Conservation (phyloP, 768 basidiomycete species). For the Mycena alexandri region DNA sequence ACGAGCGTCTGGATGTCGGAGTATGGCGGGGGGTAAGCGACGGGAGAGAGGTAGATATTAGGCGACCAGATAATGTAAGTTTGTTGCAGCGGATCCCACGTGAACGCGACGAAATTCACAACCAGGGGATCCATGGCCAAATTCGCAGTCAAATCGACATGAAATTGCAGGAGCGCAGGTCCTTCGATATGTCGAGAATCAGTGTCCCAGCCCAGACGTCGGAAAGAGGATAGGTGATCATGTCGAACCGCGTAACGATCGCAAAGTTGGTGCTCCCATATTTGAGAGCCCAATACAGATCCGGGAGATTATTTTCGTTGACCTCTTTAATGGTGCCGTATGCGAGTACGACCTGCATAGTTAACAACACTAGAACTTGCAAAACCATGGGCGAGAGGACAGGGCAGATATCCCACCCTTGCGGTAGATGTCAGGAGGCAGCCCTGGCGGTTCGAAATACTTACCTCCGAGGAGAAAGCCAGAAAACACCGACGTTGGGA, state of each 20-base stretch:
- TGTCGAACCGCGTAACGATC: constrained; percentile 41
- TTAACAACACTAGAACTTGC: constrained; percentile 36
- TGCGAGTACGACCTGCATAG: constrained; percentile 39
- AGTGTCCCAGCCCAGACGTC: constrained; percentile 36
- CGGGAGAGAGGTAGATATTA: constrained; percentile 33
- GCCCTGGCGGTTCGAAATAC: neutral
- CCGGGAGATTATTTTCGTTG: constrained; percentile 20
- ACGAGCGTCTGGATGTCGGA: constrained; percentile 19
- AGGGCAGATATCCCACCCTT: constrained; percentile 40
- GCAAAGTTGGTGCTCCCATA: constrained; percentile 41
- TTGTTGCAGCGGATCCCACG: constrained; percentile 27
- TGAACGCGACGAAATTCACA: constrained; percentile 29
- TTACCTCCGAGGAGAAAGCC: constrained; percentile 33
- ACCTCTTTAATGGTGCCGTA: constrained; percentile 36
- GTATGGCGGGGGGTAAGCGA: constrained; percentile 32
- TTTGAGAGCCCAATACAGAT: constrained; percentile 40
- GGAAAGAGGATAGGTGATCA: constrained; percentile 33
- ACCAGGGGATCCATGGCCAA: constrained; percentile 32
- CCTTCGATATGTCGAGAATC: constrained; percentile 34
- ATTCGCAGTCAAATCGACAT: constrained; percentile 33
- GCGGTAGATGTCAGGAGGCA: neutral
- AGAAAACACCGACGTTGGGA: constrained; percentile 29
- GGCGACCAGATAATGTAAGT: constrained; percentile 37
- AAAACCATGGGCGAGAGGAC: constrained; percentile 37
- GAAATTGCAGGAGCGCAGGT: constrained; percentile 31